These are phyloP conservation scores for Cyclospora cayetanensis DNA, from an alignment of 169 alveolate species.

Conservation along the genomic window DNA sequence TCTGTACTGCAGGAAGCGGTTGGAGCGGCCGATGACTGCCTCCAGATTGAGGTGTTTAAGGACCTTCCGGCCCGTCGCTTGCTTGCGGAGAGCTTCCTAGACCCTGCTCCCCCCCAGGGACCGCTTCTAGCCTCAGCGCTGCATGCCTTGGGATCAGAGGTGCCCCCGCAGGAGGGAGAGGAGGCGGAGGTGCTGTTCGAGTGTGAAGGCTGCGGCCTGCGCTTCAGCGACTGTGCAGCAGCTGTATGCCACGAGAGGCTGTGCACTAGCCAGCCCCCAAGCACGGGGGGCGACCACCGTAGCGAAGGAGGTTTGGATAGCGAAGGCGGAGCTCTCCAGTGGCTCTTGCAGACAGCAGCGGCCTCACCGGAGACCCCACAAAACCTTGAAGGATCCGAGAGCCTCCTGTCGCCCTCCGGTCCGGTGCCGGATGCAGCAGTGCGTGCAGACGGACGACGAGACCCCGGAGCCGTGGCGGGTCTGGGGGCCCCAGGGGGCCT, in stretches of 20 bases:
- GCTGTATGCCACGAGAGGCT: conserved; percentile 34
- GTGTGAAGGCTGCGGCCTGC: conserved; percentile 39
- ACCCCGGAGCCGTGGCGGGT: background rate
- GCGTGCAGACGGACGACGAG: background rate
- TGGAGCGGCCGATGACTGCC: conserved; percentile 36
- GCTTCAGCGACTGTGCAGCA: conserved; percentile 39
- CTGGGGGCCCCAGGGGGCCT: background rate
- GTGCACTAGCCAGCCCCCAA: background rate
- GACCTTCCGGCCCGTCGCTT: conserved; percentile 8
- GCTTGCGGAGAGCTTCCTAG: background rate
- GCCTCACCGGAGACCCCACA: background rate
- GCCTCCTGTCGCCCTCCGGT: too few relatives aligned
- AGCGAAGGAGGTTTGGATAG: too few relatives aligned
- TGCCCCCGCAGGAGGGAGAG: background rate
- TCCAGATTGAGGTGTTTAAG: background rate
- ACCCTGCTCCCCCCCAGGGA: conserved; percentile 19
- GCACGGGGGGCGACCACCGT: background rate
- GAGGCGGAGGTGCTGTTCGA: background rate
- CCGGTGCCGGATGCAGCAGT: background rate
- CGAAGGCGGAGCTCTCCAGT: background rate
- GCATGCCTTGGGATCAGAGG: conserved; percentile 21
- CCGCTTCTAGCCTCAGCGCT: conserved; percentile 40
- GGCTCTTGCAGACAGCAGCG: conserved; percentile 26
- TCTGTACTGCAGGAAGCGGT: conserved; percentile 8
- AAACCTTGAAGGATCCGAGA: background rate